Base-by-base conservation (phyloP, 768 basidiomycete genomes). In the Mrakia frigida region DNA sequence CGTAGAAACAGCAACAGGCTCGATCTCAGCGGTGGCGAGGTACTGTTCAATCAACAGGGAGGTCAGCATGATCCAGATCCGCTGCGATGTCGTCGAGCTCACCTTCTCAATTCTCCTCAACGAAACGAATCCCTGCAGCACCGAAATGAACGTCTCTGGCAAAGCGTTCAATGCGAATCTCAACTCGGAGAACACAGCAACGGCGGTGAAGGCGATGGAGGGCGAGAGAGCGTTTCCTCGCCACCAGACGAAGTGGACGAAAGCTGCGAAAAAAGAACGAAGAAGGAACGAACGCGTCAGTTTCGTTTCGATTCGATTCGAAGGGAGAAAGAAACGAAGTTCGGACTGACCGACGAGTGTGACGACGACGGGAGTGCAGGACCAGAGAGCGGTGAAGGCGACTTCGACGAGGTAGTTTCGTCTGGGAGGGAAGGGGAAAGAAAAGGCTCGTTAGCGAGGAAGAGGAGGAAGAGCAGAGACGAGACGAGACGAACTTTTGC, bases 131-230 rank as follows among this genome's bases (percentile, higher is more conserved):
- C 77, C 73, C 56, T 78, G 73, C 11, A 97, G 86, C 85, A 92
- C 87, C 80, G 92, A 91, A 82, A 98, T 93, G 81, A 95, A 89
- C 0, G 92, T 93, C 83, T 98, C 94, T 0, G 94, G 94, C 13
- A 98, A 87, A 0, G 91, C 91, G 80, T 90, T 93, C 73, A 96
- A 86, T 25, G 73, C 73, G 31, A 69, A 73, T 28, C 60, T 43
- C 14, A 96, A 89, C 83, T 95, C 93, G 68, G 87, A 87, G 83
- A 97, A 95, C 23, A 96, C 93, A 88, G 81, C 75, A 53, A 77
- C 75, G 23, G 75, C 75, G n/a, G 85, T 94, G 83, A 95, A 95
- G 0, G 94, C 94, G 77, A 89, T 88, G 3, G 92, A 91, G 3
- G 94, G 94, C 0, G 92, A 91, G 63, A 98, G 82, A 0, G 73